These are phyloP conservation scores for Lumnitzera littorea DNA, from an alignment of 345 rosid genomes.

Conservation along the genomic window DNA sequence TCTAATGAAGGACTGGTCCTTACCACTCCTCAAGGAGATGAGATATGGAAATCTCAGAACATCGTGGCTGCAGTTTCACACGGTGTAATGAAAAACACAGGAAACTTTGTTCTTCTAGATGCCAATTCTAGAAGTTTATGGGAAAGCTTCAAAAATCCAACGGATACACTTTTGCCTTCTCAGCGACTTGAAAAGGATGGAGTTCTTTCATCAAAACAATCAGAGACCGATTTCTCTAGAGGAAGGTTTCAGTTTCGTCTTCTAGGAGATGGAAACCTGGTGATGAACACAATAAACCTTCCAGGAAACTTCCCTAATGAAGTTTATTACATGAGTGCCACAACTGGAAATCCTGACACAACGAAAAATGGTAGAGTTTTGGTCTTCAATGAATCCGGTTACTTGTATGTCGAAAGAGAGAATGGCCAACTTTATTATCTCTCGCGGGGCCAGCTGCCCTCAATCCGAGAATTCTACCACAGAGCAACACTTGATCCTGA, in stretches of 20 bases:
- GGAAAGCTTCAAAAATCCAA: neutral
- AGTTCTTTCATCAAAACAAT: neutral
- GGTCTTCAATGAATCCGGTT: slow-evolving; percentile 41
- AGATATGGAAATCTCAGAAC: no score
- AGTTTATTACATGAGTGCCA: neutral
- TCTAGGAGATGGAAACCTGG: neutral
- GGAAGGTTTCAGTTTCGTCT: slow-evolving; percentile 5
- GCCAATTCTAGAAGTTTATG: neutral
- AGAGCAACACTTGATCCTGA: slow-evolving; percentile 42
- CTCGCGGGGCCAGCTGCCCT: neutral
- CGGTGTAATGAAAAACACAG: slow-evolving; percentile 6
- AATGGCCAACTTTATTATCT: neutral
- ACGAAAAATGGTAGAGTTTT: slow-evolving; percentile 11
- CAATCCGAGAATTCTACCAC: slow-evolving; percentile 19
- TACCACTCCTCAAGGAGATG: no score
- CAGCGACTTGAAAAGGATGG: neutral
- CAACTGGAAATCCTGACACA: neutral
- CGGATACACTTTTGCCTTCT: neutral
- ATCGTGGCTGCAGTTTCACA: neutral
- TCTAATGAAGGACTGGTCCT: no score
- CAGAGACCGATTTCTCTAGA: neutral
- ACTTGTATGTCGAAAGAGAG: slow-evolving; percentile 26
- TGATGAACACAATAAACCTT: slow-evolving; percentile 1
- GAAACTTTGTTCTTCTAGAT: slow-evolving; percentile 6
- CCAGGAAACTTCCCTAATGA: neutral